A percentile compares a stretch with the other conserved stretches of the same genome.
Evolutionary conservation across 257 asterid genomes (phyloP).

Genomic region (Solanum lycopersicoides): DNA sequence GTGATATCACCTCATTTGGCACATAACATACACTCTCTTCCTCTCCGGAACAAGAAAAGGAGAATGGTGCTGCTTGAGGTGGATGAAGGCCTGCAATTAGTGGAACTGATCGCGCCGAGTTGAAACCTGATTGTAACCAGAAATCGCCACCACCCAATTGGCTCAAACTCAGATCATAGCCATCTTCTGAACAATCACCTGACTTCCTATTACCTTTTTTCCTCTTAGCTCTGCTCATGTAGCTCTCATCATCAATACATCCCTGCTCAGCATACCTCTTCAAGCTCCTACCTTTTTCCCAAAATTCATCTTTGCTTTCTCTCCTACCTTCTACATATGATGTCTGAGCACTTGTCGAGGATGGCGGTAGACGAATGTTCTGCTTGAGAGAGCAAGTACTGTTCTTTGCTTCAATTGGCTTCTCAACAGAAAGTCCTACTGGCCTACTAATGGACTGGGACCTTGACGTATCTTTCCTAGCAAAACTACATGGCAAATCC

Average conservation of each 20-base stretch:
- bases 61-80: conserved; percentile 37
- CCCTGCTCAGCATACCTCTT: conserved; percentile 63
- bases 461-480: conserved; percentile 48
- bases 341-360: conserved; percentile 20
- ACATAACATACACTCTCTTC: conserved; percentile 44
- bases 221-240: conserved; percentile 53
- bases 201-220: conserved; percentile 30
- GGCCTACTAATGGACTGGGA: conserved; percentile 69
- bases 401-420: conserved; percentile 43
- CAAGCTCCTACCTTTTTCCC: conserved; percentile 44
- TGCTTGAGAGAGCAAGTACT: conserved; percentile 51
- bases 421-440: conserved; percentile 59
- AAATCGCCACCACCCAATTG: conserved; percentile 38
- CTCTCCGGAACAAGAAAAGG: conserved; percentile 55
- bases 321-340: conserved; percentile 25
- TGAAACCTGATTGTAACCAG: conserved; percentile 54
- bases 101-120: conserved; percentile 16
- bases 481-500: conserved; percentile 74
- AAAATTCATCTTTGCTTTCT: conserved; percentile 35
- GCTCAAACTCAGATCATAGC: conserved; percentile 30
- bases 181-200: conserved; percentile 28
- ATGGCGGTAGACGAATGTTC: conserved; percentile 57
- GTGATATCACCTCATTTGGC: conserved; percentile 27
- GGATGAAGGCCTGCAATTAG: conserved; percentile 12
- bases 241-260: conserved; percentile 38